Base-by-base conservation (phyloP, 2,329 filamentous ascomycete genomes). In the Fusarium robinianum region DNA sequence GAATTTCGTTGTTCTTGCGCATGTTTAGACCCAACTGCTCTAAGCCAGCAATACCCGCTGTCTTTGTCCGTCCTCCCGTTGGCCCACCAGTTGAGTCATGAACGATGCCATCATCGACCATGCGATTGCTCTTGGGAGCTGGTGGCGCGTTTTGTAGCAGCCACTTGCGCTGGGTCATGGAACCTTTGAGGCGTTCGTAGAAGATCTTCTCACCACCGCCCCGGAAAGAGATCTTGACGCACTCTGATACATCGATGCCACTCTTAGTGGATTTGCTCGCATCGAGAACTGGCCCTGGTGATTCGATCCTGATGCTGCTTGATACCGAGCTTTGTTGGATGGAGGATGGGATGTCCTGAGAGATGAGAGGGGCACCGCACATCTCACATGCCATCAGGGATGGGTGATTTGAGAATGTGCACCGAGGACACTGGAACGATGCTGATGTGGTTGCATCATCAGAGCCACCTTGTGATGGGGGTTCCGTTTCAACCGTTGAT, bases 121-220 rank as follows among this genome's bases (percentile, higher is more conserved):
- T 45, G 5, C 69, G 66, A 22, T 67, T 75, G 19, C 80, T 79
- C 50, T 79, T 85, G 1, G 94, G 94, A 12, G 94, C 83, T 0
- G 92, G 90, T 2, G 94, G 94, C 1, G 94, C 94, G 62, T 88
- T 85, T 42, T 94, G 87, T 1, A 96, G 77, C 3, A 99, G 78
- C 94, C 94, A 99, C 74, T 97, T 97, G 10, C 94, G 82, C 67
- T 99, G 94, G 2, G 90, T 84, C 68, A 97, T 80, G 7, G 90
- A 87, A 6, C 84, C 84, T 62, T 95, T 97, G 3, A 99, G 75
- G 33, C 91, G 80, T 58, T 97, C 94, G 56, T 88, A 84, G 54
- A 99, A 96, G 5, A 90, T 85, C 68, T 90, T 92, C 49, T 91
- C 92, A 1, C 94, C 94, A 3, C 92, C 91, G 22, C 77, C 81